These are phyloP conservation scores for Penicillium griseofulvum DNA, from an alignment of 2,329 filamentous ascomycete genomes.

Conservation along the genomic window DNA sequence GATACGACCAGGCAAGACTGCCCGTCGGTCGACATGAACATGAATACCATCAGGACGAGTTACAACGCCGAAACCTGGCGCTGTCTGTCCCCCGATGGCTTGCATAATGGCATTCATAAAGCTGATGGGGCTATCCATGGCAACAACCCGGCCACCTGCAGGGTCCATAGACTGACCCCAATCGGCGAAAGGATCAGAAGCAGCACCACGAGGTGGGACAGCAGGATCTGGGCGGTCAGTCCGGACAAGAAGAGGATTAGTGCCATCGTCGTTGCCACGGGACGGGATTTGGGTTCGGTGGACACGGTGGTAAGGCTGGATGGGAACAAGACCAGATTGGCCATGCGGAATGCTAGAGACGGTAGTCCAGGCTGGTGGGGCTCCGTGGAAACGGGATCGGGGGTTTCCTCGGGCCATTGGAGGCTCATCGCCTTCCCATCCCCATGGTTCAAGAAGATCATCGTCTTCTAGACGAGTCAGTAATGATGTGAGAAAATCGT, in stretches of 20 bases:
- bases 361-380: constrained; percentile 61
- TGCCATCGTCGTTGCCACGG: constrained; percentile 70
- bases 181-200: constrained; percentile 48
- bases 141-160: constrained; percentile 44
- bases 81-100: constrained; percentile 49
- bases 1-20: constrained; percentile 53
- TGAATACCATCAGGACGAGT: constrained; percentile 53
- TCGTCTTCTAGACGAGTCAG: constrained; percentile 39
- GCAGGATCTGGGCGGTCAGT: constrained; percentile 36
- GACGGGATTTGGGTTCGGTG: constrained; percentile 48
- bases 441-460: constrained; percentile 47
- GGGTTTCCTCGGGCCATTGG: constrained; percentile 42
- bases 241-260: constrained; percentile 81
- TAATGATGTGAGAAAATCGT: constrained; percentile 13
- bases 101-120: constrained; percentile 59
- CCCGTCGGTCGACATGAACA: constrained; percentile 53
- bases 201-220: constrained; percentile 36
- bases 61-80: constrained; percentile 44
- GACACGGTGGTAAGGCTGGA: constrained; percentile 43
- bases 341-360: constrained; percentile 59
- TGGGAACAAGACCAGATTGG: constrained; percentile 36
- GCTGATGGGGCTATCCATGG: constrained; percentile 52
- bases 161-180: constrained; percentile 54
- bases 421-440: constrained; percentile 56
- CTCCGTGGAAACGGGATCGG: constrained; percentile 55